Percentiles rank a stretch among this genome's conserved stretches.
Conservation (phyloP, 441 rosid genomes). For the Breynia disticha region DNA sequence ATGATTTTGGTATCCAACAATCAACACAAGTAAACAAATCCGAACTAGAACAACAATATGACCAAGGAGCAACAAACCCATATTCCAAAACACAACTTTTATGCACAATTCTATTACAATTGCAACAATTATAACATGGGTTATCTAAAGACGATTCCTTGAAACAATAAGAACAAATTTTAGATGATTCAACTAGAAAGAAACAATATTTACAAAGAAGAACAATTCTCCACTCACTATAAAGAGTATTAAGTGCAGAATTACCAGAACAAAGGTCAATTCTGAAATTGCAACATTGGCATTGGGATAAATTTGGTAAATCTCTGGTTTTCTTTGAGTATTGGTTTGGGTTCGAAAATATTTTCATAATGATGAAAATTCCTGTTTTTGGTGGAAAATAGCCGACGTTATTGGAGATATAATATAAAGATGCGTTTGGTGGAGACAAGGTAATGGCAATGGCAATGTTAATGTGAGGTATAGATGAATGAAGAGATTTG, state of each 20-base stretch:
- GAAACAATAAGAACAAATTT: slow-evolving; percentile 56
- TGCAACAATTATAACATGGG: slow-evolving; percentile 23
- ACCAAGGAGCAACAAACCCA: slow-evolving; percentile 31
- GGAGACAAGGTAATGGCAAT: too few relatives aligned
- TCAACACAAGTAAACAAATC: slow-evolving; percentile 41
- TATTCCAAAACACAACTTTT: slow-evolving; percentile 26
- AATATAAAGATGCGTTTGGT: too few relatives aligned
- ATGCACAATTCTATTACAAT: slow-evolving; percentile 39
- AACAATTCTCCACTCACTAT: slow-evolving; percentile 59
- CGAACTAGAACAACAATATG: slow-evolving; percentile 24
- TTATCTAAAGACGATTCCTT: slow-evolving; percentile 7
- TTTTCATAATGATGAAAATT: too few relatives aligned
- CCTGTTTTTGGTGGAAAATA: too few relatives aligned
- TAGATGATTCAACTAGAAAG: slow-evolving; percentile 27
- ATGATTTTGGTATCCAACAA: slow-evolving; percentile 50
- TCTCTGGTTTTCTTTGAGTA: slow-evolving; percentile 35
- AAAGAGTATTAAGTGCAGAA: slow-evolving; percentile 25
- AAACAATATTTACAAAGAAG: slow-evolving; percentile 46
- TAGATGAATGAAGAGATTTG: too few relatives aligned
- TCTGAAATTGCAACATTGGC: slow-evolving; percentile 48
- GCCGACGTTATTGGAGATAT: too few relatives aligned
- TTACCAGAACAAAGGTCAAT: slow-evolving; percentile 25
- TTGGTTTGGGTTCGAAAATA: too few relatives aligned
- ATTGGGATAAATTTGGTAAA: slow-evolving; percentile 43
- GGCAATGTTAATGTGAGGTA: too few relatives aligned